phyloP scores from a whole-genome alignment of 225 moss, liverwort and hornwort genomes.

The Pleurozium schreberi region DNA sequence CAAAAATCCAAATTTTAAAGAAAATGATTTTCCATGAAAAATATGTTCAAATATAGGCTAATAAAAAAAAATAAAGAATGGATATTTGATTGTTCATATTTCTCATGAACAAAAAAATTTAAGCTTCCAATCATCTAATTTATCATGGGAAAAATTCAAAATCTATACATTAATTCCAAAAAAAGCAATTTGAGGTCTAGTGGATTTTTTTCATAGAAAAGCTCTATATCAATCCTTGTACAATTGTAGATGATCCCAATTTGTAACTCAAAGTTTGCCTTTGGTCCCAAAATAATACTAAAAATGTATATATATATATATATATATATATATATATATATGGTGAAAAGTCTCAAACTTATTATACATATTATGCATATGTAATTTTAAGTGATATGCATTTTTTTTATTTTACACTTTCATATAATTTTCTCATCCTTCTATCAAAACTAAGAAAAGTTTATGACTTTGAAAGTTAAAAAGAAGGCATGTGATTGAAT shows the following conservation, averaged over 20 bases:
- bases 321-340: not conserved
- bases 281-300: too few species aligned
- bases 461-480: not conserved
- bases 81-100: not conserved
- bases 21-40: rapidly evolving
- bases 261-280: not conserved
- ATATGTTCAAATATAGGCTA: not conserved
- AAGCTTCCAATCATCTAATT: too few species aligned
- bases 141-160: too few species aligned
- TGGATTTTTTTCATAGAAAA: not conserved
- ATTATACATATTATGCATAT: not conserved
- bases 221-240: not conserved
- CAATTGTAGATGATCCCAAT: not conserved
- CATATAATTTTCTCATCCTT: not conserved
- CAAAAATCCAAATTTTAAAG: not conserved
- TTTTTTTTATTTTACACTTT: not conserved
- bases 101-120: not conserved
- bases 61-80: not conserved
- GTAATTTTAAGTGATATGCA: not conserved
- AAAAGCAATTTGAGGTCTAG: not conserved
- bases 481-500: not conserved
- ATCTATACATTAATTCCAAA: not conserved
- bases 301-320: not conserved
- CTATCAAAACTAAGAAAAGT: not conserved
- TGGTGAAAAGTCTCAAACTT: not conserved